Conservation (phyloP, 768 basidiomycete genomes). For the Auricularia sp. region DNA sequence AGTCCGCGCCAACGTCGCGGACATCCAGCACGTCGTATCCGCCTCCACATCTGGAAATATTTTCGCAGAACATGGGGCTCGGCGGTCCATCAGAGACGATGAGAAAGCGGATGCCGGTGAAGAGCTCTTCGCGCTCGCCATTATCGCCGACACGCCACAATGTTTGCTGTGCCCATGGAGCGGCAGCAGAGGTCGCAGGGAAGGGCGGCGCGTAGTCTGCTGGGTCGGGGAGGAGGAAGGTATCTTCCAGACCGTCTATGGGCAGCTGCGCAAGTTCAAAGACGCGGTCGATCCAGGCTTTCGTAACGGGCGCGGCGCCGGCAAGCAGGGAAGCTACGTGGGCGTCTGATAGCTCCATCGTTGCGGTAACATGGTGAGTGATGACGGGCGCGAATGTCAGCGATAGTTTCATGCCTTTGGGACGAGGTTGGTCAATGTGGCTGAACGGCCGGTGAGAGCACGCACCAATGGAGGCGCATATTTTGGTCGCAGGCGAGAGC, state of each 20-base stretch:
- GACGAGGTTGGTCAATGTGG: background rate
- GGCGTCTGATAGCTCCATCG: background rate
- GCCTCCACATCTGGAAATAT: background rate
- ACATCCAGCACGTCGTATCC: background rate
- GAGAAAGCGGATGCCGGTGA: background rate
- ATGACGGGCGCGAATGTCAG: background rate
- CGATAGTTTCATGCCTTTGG: background rate
- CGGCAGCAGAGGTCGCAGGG: background rate
- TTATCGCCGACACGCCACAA: background rate
- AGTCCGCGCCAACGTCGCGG: background rate
- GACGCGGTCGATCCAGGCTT: background rate
- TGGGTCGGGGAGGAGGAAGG: background rate
- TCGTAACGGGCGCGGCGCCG: background rate
- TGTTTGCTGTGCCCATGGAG: background rate
- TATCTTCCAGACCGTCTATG: background rate
- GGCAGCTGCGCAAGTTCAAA: background rate
- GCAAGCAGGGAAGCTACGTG: background rate
- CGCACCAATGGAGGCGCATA: background rate
- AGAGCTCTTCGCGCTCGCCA: background rate
- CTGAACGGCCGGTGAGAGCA: background rate
- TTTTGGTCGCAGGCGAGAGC: background rate
- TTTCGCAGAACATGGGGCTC: background rate
- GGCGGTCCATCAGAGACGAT: background rate
- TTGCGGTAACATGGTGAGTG: background rate
- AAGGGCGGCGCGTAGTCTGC: background rate